phyloP scores from a whole-genome alignment of 179 eudicot genomes.

The Corrigiola litoralis region DNA sequence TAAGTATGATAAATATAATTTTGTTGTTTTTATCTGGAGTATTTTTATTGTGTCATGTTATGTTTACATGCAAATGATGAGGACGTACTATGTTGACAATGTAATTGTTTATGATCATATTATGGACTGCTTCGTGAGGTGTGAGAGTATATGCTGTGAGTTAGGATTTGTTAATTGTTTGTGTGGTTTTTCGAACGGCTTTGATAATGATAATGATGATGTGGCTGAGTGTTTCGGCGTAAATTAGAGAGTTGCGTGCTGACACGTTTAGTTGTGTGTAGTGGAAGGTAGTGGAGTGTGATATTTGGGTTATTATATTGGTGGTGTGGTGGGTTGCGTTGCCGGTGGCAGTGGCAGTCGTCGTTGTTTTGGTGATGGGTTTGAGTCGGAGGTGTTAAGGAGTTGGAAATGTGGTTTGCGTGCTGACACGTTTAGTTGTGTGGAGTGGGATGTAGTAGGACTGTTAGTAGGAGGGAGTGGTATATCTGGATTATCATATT shows the following conservation, averaged over 20 bases:
- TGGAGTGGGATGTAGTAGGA: background rate
- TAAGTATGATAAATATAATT: too few species aligned
- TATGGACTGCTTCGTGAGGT: too few species aligned
- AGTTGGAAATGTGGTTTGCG: too few species aligned
- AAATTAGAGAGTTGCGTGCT: background rate
- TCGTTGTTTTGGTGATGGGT: too few species aligned
- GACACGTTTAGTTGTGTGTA: slow-evolving; percentile 7
- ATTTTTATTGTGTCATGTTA: background rate
- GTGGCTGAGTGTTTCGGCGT: background rate
- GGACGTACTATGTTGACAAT: slow-evolving; percentile 2
- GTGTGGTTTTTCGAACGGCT: too few species aligned
- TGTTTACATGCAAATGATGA: too few species aligned
- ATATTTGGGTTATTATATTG: background rate
- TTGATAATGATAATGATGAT: background rate
- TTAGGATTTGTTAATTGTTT: too few species aligned
- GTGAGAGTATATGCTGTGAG: too few species aligned
- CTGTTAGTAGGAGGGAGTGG: too few species aligned
- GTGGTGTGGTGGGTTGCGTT: background rate
- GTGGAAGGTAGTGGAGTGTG: background rate
- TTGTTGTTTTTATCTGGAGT: background rate
- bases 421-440: slow-evolving; percentile 10
- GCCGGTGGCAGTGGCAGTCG: background rate
- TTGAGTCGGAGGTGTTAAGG: too few species aligned
- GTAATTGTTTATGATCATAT: too few species aligned
- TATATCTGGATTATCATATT: background rate